Evolutionary conservation across 306 rosid species (phyloP).

Genomic region (Fragaria nilgerrensis): DNA sequence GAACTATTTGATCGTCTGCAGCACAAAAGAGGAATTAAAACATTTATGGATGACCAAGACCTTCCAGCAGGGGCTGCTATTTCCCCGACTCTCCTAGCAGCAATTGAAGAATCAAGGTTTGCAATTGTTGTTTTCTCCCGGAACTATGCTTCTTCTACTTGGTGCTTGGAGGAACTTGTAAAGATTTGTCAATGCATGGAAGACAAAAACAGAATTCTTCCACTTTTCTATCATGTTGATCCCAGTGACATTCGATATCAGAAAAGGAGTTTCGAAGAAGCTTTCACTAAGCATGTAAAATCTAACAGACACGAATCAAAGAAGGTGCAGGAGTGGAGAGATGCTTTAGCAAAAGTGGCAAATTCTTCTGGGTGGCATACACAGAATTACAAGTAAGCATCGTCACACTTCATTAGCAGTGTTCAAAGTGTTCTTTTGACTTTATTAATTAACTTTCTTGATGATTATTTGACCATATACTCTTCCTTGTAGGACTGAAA

Average conservation of each 20-base stretch:
- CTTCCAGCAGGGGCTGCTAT: neutral
- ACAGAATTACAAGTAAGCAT: neutral
- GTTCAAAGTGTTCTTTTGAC: neutral
- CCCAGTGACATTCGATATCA: neutral
- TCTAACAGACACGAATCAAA: neutral
- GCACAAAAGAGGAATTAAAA: neutral
- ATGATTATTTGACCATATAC: neutral
- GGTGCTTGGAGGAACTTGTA: neutral
- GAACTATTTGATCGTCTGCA: neutral
- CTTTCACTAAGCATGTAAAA: neutral
- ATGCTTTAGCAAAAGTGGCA: neutral
- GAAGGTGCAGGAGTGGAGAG: neutral
- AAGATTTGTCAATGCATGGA: neutral
- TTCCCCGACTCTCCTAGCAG: neutral
- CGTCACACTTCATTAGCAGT: neutral
- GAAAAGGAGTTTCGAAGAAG: neutral
- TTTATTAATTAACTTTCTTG: neutral
- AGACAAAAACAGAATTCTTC: neutral
- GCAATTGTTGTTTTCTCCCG: neutral
- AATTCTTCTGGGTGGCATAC: neutral
- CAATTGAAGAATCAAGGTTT: neutral
- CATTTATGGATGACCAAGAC: neutral
- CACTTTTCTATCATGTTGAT: neutral
- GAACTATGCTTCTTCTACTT: neutral
- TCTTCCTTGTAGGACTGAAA: neutral